Base-by-base conservation (phyloP, 352 stramenopile genomes). In the Globisporangium camurandrum region DNA sequence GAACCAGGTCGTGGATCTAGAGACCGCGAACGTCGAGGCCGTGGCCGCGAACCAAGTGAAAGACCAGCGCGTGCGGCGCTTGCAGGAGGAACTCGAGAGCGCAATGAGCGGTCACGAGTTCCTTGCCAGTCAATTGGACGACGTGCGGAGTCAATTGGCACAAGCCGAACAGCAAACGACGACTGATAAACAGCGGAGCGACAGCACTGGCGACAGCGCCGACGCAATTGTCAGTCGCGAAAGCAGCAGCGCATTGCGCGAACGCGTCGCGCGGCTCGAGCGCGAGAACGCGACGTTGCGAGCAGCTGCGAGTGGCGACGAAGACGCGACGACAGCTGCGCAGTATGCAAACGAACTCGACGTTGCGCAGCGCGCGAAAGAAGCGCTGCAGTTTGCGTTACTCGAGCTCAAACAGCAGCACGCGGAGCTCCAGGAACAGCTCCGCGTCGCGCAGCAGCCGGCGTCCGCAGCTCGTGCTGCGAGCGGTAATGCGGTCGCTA, bases 61-160 rank as follows among this genome's bases (percentile, higher is more conserved):
- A 50, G 83, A 92, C 24, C 76, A 90, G 40, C 90, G 90, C 50
- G 77, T 86, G 26, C 65, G 75, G 16, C 72, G 79, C 27, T 48
- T 93, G n/a, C 83, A 93, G 59, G 83, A 93, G 60, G 83, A 93
- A 42, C 62, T 93, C 27, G 83, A 93, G 51, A 92, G 67, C 44
- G 77, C 83, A 6, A 44, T 90, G 14, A 71, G 77, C 31, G 83
- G 77, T 3, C 91, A 92, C 38, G 83, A 91, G 47, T 93, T 93
- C 36, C 56, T 93, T n/a, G 83, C 91, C 51, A 85, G 71, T 27
- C 80, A 93, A 60, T 63, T 91, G 12, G 83, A 93, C 39, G 83
- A 91, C 43, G 52, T 92, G 6, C 83, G 80, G 16, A 64, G 62
- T 8, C 78, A 93, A 43, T 23, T 93, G 4, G 62, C 71, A 26